A percentile compares a stretch with the other conserved stretches of the same genome.
Evolutionary conservation across 345 rosid species (phyloP).

Genomic region (Pugionium cornutum): DNA sequence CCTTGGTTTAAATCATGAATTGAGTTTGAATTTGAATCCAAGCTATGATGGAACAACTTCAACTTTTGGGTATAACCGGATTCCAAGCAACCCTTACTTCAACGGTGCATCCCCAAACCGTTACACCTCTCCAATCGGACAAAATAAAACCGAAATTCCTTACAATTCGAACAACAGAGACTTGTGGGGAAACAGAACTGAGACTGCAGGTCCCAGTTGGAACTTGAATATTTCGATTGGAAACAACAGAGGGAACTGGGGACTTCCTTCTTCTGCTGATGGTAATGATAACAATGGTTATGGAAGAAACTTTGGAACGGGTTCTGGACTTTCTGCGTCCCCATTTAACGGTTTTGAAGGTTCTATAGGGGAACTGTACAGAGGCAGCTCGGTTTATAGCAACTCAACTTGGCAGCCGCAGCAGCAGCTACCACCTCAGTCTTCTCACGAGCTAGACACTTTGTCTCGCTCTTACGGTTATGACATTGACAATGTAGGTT

Average conservation of each 20-base stretch:
- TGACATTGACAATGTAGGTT: constrained; percentile 59
- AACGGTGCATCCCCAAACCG: constrained; percentile 59
- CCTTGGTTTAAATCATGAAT: constrained; percentile 65
- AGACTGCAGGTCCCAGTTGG: constrained; percentile 54
- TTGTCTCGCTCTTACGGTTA: constrained; percentile 59
- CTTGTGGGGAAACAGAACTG: constrained; percentile 79
- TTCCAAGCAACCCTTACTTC: constrained; percentile 42
- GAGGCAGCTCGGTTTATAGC: constrained; percentile 62
- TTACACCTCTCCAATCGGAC: constrained; percentile 68
- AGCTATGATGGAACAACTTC: background rate
- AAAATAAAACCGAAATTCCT: constrained; percentile 54
- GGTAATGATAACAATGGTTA: constrained; percentile 44
- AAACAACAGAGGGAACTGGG: constrained; percentile 72
- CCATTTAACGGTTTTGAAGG: constrained; percentile 64
- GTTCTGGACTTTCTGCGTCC: constrained; percentile 44
- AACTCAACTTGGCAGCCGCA: constrained; percentile 65
- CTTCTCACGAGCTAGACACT: constrained; percentile 60
- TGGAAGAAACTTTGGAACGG: constrained; percentile 52
- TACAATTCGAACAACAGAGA: constrained; percentile 54
- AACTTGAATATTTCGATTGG: constrained; percentile 60
- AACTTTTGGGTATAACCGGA: too few species aligned
- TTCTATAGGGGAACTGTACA: constrained; percentile 63
- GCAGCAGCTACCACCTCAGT: constrained; percentile 34
- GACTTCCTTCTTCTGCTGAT: constrained; percentile 44
- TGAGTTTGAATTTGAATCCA: constrained; percentile 52